Evolutionary conservation across 352 stramenopile genomes (phyloP).

Genomic region (Blastocystis sp.): DNA sequence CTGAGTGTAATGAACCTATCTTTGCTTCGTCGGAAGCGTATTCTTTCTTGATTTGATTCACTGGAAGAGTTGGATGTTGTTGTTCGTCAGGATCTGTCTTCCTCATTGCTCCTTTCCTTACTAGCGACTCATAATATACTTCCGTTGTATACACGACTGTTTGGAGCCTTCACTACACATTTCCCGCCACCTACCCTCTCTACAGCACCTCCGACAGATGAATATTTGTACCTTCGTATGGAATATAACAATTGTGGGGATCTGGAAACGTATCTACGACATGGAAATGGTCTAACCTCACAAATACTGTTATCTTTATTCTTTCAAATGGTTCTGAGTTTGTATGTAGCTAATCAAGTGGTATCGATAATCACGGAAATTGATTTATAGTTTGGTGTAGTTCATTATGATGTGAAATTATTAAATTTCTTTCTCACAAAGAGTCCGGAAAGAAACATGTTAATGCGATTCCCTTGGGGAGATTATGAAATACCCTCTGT

Average conservation of each 20-base stretch:
- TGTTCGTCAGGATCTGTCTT: background rate
- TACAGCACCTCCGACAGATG: background rate
- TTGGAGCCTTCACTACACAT: background rate
- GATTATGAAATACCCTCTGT: background rate
- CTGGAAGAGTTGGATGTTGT: background rate
- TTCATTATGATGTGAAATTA: constrained; percentile 60
- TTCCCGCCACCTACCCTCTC: background rate
- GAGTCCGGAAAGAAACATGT: background rate
- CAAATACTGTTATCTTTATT: background rate
- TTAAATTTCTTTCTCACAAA: constrained; percentile 4
- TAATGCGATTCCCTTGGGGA: background rate
- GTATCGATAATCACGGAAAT: background rate
- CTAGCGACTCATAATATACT: background rate
- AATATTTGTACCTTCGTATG: background rate
- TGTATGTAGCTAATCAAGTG: background rate
- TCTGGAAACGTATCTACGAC: background rate
- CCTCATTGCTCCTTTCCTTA: background rate
- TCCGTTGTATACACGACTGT: background rate
- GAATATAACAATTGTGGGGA: background rate
- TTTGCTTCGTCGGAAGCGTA: background rate
- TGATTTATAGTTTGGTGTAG: background rate
- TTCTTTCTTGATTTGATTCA: background rate
- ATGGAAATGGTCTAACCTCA: background rate
- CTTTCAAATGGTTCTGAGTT: constrained; percentile 8
- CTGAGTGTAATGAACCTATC: constrained; percentile 7